phyloP scores from a whole-genome alignment of 257 asterid species.

The Cynanchum wilfordii region DNA sequence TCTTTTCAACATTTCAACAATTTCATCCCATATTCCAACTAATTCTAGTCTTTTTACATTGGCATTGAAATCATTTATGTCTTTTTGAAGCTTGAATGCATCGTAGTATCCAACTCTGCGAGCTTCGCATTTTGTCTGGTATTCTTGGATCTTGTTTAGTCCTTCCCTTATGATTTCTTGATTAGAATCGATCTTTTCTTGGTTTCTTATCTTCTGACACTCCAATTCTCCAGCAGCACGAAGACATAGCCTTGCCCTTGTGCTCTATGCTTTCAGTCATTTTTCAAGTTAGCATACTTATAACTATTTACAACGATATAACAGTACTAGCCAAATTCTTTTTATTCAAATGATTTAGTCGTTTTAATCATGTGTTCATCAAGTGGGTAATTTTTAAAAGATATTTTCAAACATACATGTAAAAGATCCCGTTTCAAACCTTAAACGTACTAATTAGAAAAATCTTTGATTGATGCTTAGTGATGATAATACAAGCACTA shows the following conservation, averaged over 20 bases:
- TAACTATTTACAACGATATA: too few relatives aligned
- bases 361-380: too few relatives aligned
- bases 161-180: constrained; percentile 41
- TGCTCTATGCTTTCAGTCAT: constrained; percentile 39
- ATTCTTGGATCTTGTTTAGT: constrained; percentile 51
- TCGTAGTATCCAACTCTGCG: constrained; percentile 77
- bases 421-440: too few relatives aligned
- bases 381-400: too few relatives aligned
- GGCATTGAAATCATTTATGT: constrained; percentile 48
- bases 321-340: too few relatives aligned
- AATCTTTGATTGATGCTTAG: too few relatives aligned
- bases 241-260: constrained; percentile 69
- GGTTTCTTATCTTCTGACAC: constrained; percentile 60
- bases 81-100: constrained; percentile 63
- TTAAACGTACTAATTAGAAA: too few relatives aligned
- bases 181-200: constrained; percentile 45
- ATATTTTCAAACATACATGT: too few relatives aligned
- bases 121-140: constrained; percentile 57
- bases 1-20: constrained; percentile 63
- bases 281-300: background rate
- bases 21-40: constrained; percentile 72
- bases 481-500: too few relatives aligned
- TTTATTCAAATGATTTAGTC: too few relatives aligned
- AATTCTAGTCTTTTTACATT: constrained; percentile 64
- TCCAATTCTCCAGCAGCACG: constrained; percentile 84